Conservation (phyloP, 371 early-diverging fungal genomes). For the Saksenaea vasiformis region DNA sequence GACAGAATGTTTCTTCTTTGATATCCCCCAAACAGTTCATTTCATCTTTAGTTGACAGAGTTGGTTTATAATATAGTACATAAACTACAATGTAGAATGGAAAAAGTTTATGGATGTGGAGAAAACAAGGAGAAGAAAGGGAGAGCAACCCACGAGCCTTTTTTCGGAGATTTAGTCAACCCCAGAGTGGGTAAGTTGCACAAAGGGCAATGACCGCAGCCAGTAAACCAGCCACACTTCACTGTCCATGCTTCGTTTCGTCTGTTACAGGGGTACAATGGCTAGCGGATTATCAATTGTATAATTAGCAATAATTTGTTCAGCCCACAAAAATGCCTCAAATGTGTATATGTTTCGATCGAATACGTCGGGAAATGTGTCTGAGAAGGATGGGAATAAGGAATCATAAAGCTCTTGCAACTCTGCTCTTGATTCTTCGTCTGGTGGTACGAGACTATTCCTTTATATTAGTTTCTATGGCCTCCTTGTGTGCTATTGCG, state of each 20-base stretch:
- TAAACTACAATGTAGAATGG: not conserved
- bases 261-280: conserved; percentile 28
- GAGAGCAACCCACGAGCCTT: not conserved
- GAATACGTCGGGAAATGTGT: conserved; percentile 43
- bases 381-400: conserved; percentile 43
- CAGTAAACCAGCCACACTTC: not conserved
- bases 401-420: conserved; percentile 46
- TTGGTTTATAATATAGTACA: not conserved
- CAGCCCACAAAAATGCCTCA: conserved; percentile 47
- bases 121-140: not conserved
- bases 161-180: not conserved
- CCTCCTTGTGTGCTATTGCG: not conserved
- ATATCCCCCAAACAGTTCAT: not conserved
- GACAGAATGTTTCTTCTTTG: not conserved
- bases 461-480: not conserved
- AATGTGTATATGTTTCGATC: conserved; percentile 27
- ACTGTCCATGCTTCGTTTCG: not conserved
- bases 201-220: not conserved
- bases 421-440: conserved; percentile 34
- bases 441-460: conserved; percentile 3
- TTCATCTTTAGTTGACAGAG: not conserved
- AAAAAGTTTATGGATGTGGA: not conserved
- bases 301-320: conserved; percentile 28
- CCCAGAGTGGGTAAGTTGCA: not conserved
- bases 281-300: conserved; percentile 31